These are phyloP conservation scores for Cladosporium sphaerospermum DNA, from an alignment of 2,329 filamentous ascomycete species.

Conservation along the genomic window DNA sequence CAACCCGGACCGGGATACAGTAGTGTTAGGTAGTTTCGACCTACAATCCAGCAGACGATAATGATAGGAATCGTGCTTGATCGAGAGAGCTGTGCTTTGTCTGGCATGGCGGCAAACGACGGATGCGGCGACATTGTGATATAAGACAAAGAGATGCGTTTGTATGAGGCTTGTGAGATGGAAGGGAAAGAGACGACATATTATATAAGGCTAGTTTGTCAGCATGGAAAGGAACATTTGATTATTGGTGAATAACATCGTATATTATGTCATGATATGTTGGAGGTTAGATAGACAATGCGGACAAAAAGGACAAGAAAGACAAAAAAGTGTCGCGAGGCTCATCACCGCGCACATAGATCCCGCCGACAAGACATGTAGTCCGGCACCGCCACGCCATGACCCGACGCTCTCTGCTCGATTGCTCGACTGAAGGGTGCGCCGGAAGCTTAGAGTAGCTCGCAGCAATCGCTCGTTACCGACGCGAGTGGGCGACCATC, in stretches of 20 bases:
- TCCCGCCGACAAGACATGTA: slow-evolving; percentile 38
- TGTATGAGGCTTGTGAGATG: neutral
- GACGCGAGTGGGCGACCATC: slow-evolving; percentile 49
- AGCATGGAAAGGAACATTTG: too few relatives aligned
- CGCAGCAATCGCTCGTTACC: slow-evolving; percentile 50
- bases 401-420: slow-evolving; percentile 52
- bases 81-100: neutral
- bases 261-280: too few relatives aligned
- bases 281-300: too few relatives aligned
- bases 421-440: slow-evolving; percentile 53
- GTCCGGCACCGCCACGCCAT: slow-evolving; percentile 50
- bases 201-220: too few relatives aligned
- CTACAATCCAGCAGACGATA: too few relatives aligned
- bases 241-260: too few relatives aligned
- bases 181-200: too few relatives aligned
- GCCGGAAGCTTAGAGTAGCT: slow-evolving; percentile 48
- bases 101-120: neutral
- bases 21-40: too few relatives aligned
- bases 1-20: too few relatives aligned
- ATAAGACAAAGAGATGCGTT: neutral
- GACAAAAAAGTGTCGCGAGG: slow-evolving; percentile 33
- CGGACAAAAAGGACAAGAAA: slow-evolving; percentile 17
- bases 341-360: slow-evolving; percentile 25
- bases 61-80: too few relatives aligned
- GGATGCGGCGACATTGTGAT: slow-evolving; percentile 9